Evolutionary conservation across 1,284 basidiomycete genomes (phyloP).

Genomic region (Meripilus lineatus): DNA sequence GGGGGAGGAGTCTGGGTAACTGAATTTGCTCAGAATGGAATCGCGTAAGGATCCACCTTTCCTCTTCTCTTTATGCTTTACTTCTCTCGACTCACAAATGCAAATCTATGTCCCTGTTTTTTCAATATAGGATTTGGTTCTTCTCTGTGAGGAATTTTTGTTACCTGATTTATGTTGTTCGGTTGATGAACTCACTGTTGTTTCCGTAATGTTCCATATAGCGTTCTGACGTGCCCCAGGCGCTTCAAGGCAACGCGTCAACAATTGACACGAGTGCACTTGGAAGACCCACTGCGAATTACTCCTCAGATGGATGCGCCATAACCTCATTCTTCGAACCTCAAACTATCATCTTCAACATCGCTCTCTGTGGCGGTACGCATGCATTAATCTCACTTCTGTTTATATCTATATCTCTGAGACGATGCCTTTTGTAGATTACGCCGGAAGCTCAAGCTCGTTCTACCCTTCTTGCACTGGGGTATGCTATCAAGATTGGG

Average conservation of each 20-base stretch:
- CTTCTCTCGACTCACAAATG: too few species aligned
- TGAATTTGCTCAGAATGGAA: constrained; percentile 59
- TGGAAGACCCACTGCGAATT: constrained; percentile 67
- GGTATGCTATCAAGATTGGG: constrained; percentile 69
- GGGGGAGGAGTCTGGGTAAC: constrained; percentile 73
- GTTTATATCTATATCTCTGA: not conserved
- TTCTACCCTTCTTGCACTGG: constrained; percentile 65
- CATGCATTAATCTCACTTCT: constrained; percentile 9
- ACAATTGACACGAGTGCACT: constrained; percentile 60
- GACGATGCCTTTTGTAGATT: constrained; percentile 15
- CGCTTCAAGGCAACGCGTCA: constrained; percentile 47
- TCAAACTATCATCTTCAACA: constrained; percentile 69
- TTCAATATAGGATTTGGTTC: constrained; percentile 71
- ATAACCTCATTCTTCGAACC: constrained; percentile 57
- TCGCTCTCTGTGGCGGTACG: constrained; percentile 71
- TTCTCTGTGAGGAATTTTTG: constrained; percentile 56
- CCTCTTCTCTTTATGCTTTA: too few species aligned
- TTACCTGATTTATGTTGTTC: constrained; percentile 10
- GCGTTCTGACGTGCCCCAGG: constrained; percentile 53
- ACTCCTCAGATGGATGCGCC: constrained; percentile 55
- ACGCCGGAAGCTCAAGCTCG: constrained; percentile 38
- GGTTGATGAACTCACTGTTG: not conserved
- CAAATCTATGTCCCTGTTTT: too few species aligned
- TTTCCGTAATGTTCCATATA: too few species aligned
- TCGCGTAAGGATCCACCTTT: constrained; percentile 42